Conservation (phyloP, 208 protist species). For the Trypanosoma avium region DNA sequence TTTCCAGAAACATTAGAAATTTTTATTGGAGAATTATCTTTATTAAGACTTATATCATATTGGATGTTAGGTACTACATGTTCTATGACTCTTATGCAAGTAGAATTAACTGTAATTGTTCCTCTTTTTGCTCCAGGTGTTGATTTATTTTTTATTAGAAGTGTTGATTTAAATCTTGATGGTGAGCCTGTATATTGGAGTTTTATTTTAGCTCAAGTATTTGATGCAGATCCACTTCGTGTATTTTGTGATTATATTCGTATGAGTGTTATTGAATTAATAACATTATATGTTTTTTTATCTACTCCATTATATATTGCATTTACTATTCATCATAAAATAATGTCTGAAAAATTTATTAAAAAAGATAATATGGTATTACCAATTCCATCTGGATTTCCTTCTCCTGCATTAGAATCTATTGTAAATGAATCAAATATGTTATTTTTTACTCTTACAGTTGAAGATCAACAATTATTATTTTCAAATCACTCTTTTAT, state of each 20-base stretch:
- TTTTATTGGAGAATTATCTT: conserved; percentile 36
- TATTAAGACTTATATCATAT: conserved; percentile 51
- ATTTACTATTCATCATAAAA: conserved; percentile 19
- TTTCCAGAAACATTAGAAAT: conserved; percentile 34
- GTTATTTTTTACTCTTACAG: not conserved
- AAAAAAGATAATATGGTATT: not conserved
- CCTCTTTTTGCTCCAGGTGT: conserved; percentile 81
- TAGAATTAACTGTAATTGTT: conserved; percentile 51
- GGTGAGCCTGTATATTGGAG: conserved; percentile 44
- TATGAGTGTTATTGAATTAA: conserved; percentile 45
- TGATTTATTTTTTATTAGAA: conserved; percentile 75
- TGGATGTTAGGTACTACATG: conserved; percentile 52
- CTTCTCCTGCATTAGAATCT: not conserved
- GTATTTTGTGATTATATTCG: conserved; percentile 46
- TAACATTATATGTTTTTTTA: conserved; percentile 60
- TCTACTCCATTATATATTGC: conserved; percentile 33
- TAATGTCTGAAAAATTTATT: not conserved
- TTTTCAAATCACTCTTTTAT: not conserved
- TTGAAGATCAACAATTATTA: not conserved
- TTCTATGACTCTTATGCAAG: conserved; percentile 48
- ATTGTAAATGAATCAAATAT: not conserved
- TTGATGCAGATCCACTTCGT: conserved; percentile 53
- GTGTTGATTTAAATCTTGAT: conserved; percentile 59
- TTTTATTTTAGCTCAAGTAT: conserved; percentile 62
- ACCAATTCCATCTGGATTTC: conserved; percentile 17